Percentiles rank a stretch among this genome's conserved stretches.
Conservation (phyloP, 768 basidiomycete species). For the Rhizopogon roseolus region DNA sequence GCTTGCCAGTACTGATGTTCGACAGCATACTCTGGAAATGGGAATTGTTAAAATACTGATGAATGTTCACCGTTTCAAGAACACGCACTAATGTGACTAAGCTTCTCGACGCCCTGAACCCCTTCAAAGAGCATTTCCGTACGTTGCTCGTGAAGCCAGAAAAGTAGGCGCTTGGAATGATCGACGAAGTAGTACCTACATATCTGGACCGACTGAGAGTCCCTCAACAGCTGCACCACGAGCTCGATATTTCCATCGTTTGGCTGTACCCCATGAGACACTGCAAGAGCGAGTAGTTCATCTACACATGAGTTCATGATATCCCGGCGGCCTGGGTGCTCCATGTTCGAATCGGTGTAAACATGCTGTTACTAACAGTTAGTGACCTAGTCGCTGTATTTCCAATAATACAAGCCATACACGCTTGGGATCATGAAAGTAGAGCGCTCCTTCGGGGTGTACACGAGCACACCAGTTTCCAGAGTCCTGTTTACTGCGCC, state of each 20-base stretch:
- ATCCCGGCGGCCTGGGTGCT: neutral
- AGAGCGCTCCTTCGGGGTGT: constrained; percentile 57
- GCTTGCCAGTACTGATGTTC: constrained; percentile 19
- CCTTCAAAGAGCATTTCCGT: constrained; percentile 25
- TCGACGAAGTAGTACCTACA: constrained; percentile 41
- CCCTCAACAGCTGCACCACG: neutral
- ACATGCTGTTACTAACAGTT: constrained; percentile 26
- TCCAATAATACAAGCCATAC: constrained; percentile 18
- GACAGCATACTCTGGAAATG: constrained; percentile 12
- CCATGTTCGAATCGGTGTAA: constrained; percentile 46
- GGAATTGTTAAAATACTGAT: neutral
- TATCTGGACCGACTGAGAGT: neutral
- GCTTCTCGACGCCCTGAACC: constrained; percentile 33
- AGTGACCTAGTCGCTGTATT: neutral
- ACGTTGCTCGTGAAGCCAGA: constrained; percentile 41
- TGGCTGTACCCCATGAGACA: too few species aligned
- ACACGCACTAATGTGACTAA: constrained; percentile 36
- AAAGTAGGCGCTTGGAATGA: constrained; percentile 36
- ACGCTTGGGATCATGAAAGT: constrained; percentile 40
- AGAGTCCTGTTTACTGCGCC: neutral
- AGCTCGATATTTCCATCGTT: neutral
- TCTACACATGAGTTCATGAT: neutral
- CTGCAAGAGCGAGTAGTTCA: neutral
- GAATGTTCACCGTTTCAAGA: neutral
- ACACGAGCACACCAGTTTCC: constrained; percentile 33